Evolutionary conservation across 2,329 filamentous ascomycete species (phyloP), one percentile per base, ranked within the genome.

Genomic region (Beauveria medogensis): DNA sequence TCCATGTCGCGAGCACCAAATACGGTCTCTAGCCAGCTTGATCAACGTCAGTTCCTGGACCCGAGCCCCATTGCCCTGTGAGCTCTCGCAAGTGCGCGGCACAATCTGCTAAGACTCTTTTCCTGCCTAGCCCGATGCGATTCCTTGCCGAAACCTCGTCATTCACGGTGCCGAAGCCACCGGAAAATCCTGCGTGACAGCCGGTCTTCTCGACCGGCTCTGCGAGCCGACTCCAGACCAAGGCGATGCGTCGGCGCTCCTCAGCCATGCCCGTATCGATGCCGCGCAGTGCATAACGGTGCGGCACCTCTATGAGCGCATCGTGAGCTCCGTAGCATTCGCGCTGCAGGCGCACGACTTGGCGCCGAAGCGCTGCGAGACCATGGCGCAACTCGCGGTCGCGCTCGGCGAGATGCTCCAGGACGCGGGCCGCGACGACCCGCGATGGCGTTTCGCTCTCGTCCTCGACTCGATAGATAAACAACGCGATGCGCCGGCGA

Each of bases 391-490:
- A 57, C 77, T 97, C 64, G 81, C 83, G 1, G 89, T 91, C 28
- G 85, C 92, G 68, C 77, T 97, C 61, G 82, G 81, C 63, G 82
- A 79, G 69, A 77, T 91, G 73, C 73, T 92, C 51, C 75, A 80
- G 55, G 78, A 80, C 63, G 67, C 69, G 14, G 62, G 67, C 7
- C 66, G 71, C 8, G 66, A 71, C 8, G 72, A 73, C 44, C 66
- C 69, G 22, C 67, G 70, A 52, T 78, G 77, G 65, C 85, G 87
- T 65, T 92, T 96, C 67, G 86, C 93, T 9, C 74, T 97, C 62
- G 90, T 97, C 12, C 82, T 97, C 64, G 94, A 97, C 76, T 90
- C 86, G 12, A 87, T 97, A 61, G 93, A 97, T 72, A 83, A 82
- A 64, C 90, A 96, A 72, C 82, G 88, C 68, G 93, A 97, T 69